phyloP scores from a whole-genome alignment of 2,329 filamentous ascomycete genomes.

The Fusarium goolgardi region DNA sequence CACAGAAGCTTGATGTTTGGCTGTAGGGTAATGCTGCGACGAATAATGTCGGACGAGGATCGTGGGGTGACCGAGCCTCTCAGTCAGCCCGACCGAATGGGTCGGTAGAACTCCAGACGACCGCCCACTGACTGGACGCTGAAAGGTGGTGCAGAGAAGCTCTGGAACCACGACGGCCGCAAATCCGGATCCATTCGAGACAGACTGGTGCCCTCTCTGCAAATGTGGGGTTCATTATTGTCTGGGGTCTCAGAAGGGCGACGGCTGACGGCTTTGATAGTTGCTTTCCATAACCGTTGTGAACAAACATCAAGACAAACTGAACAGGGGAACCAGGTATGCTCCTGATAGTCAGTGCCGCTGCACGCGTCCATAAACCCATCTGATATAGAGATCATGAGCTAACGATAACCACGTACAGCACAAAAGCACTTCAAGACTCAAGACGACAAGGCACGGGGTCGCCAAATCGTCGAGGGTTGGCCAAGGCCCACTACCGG shows the following conservation, averaged over 20 bases:
- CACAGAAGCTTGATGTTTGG: conserved; percentile 5
- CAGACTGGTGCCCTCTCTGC: conserved; percentile 24
- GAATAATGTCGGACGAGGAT: conserved; percentile 34
- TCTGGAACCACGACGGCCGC: conserved; percentile 39
- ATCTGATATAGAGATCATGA: conserved; percentile 9
- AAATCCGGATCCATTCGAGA: conserved; percentile 35
- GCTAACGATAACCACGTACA: not conserved
- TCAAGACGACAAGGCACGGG: conserved; percentile 37
- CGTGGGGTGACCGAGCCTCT: conserved; percentile 31
- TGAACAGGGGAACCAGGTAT: not conserved
- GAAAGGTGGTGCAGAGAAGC: conserved; percentile 35
- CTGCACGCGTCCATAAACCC: not conserved
- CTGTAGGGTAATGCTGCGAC: conserved; percentile 28
- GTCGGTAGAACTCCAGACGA: conserved; percentile 18
- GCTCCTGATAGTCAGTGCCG: not conserved
- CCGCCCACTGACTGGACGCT: conserved; percentile 16
- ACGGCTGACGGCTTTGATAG: conserved; percentile 8
- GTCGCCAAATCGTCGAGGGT: conserved; percentile 40
- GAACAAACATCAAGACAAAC: not conserved
- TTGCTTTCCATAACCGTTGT: not conserved
- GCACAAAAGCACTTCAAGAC: conserved; percentile 18
- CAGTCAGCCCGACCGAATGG: conserved; percentile 35
- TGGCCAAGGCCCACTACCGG: conserved; percentile 38
- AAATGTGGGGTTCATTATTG: conserved; percentile 29
- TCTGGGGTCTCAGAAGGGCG: conserved; percentile 29